Evolutionary conservation across 169 alveolate species (phyloP), one percentile per base, ranked within the genome.

Genomic region (Cryptosporidium muris): DNA sequence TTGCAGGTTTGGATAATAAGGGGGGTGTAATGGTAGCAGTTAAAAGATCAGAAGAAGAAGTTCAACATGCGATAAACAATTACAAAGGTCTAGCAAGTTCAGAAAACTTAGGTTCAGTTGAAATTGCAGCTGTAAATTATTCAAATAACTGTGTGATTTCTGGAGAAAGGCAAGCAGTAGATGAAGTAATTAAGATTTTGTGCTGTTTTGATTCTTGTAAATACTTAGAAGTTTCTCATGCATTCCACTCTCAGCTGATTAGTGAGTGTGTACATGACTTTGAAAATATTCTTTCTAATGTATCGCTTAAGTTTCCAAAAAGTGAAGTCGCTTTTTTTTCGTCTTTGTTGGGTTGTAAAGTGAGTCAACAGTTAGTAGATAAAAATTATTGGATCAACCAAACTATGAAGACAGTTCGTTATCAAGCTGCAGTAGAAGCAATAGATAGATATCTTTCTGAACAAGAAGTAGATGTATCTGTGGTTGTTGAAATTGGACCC

Each of bases 81-180:
- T 56, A 16, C 47, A 37, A 68, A 58, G 7, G 6, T 8, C 54
- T 34, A 45, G 48, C 60, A 37, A 14, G 60, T 1, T 16, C 42
- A 56, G 63, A 74, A 6, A 47, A 74, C 54, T 9, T n/a, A 56
- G 5, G 54, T 7, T 1, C 54, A 74, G 74, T 74, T 16, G 43
- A 53, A 14, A 40, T 74, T 5, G 82, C 74, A 40, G 8, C 60
- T 42, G 88, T 92, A 47, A 89, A 90, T 42, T 91, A 91, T 4
- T 92, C 93, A 34, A 92, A 89, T 82, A 89, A 88, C 80, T 81
- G 91, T 12, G 91, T 92, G 38, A 82, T 92, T 14, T 66, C 93
- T 48, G 95, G 95, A 37, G 80, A 66, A 48, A 65, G 66, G 49
- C 53, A 51, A n/a, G 91, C 82, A 38, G 91, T 91, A 5, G 64